Conservation (phyloP, 73 alveolate genomes). For the Paramecium sonneborni region DNA sequence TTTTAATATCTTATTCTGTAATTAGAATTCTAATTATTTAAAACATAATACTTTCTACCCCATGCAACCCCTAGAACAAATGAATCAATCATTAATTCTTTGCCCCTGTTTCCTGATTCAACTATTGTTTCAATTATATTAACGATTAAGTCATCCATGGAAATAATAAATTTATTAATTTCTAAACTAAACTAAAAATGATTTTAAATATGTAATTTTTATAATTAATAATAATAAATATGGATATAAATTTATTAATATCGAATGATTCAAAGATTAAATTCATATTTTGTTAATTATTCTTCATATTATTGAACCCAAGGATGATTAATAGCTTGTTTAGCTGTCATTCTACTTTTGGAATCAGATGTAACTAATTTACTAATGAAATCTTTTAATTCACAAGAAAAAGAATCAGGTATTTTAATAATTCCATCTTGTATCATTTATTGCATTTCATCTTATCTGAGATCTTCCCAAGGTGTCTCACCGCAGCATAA, state of each 20-base stretch:
- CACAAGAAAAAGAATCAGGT: slow-evolving; percentile 24
- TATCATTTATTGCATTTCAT: slow-evolving; percentile 9
- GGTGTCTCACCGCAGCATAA: slow-evolving; percentile 55
- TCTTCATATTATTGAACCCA: slow-evolving; percentile 10
- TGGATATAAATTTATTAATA: not conserved
- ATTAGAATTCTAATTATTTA: not conserved
- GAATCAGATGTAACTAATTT: slow-evolving; percentile 12
- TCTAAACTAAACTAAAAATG: too few relatives aligned
- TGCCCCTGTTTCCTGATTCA: not conserved
- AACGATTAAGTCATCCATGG: too few relatives aligned
- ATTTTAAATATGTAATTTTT: too few relatives aligned
- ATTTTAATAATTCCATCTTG: not conserved
- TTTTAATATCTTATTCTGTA: not conserved
- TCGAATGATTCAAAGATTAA: not conserved
- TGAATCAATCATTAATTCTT: not conserved
- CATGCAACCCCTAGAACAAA: not conserved
- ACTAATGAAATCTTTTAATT: slow-evolving; percentile 18
- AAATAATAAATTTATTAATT: too few relatives aligned
- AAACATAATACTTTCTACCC: not conserved
- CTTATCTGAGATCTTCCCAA: not conserved
- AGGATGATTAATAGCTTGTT: slow-evolving; percentile 9
- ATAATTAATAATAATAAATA: too few relatives aligned
- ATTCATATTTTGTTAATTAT: not conserved
- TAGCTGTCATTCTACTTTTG: slow-evolving; percentile 6
- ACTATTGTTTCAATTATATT: too few relatives aligned